Base-by-base conservation (phyloP, 2,329 filamentous ascomycete species). In the Aspergillus glaucus region DNA sequence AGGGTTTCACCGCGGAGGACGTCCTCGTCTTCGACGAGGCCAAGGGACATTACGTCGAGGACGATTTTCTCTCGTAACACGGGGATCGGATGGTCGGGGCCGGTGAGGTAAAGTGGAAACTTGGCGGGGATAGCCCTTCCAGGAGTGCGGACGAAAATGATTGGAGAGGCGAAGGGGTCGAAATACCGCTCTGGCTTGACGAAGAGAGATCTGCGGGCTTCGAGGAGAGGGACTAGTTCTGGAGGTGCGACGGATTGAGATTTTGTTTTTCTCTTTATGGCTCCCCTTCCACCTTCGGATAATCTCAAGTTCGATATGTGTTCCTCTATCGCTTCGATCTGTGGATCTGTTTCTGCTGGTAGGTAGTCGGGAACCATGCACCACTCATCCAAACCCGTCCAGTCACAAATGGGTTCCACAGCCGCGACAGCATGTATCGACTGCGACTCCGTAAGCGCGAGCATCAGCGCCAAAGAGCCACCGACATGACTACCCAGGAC, bases 161-260 rank as follows among this genome's bases (percentile, higher is more conserved):
- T 55, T 0, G 72, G 72, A 3, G 69, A 72, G 0, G 72, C 70
- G 48, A 74, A 75, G 0, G 69, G 53, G 50, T 74, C 71, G 42
- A 74, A 74, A 52, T 67, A 73, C 9, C 61, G 61, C 24, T 67
- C 64, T 17, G 70, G 67, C 0, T 57, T 63, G 6, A 56, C 39
- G 50, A 75, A 75, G 17, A 71, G 59, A 6, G 43, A 45, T 24
- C 63, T 61, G 3, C 72, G 63, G 0, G 67, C 67, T 26, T 65
- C 45, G 0, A 71, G 62, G 2, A 71, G 59, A 1, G 64, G 61
- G 9, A 69, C 46, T 3, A 73, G 53, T 45, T 71, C 69, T 9
- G 51, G 44, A 1, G 62, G 64, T 0, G 60, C 59, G 1, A 44
- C 7, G 40, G 43, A 15, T 30, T 12, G 47, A 37, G 57, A 48